Evolutionary conservation across 2,329 filamentous ascomycete genomes (phyloP), one percentile per base, ranked within the genome.

Genomic region (Colletotrichum kahawae): DNA sequence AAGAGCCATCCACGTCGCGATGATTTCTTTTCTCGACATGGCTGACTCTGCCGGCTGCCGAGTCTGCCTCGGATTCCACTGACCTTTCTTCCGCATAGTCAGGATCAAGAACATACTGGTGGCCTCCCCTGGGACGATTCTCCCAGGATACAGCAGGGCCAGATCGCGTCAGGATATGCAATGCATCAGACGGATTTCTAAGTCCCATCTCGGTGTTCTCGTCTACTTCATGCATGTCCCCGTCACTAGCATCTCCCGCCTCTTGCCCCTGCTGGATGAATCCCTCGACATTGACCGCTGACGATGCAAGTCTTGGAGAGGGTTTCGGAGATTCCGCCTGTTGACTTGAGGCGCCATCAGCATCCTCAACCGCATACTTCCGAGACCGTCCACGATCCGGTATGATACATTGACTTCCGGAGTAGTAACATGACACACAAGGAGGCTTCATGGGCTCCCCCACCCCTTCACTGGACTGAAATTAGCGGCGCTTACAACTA

Each of bases 101-200:
- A 4, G 38, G 38, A 1, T 48, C 38, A n/a, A 48, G 38, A 1
- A 48, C 38, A 5, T 48, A 48, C 9, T n/a, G 38, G 18, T 48
- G 38, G 0, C 38, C 38, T 48, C 38, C 38, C 18, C 38, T 1
- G 5, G 38, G 38, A 48, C 38, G 38, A 12, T 48, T 48, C 18
- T 7, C 18, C 0, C 38, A 2, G 0, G 18, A n/a, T 0, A 0
- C 6, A 12, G 38, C 18, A n/a, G 38, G 0, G 5, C 3, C 18
- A n/a, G 38, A n/a, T 10, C 38, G 38, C 9, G 38, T 48, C 38
- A 48, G 18, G 5, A 48, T 48, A 48, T 48, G 38, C 38, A 48
- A 9, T 4, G 38, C 38, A 48, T 48, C 38, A n/a, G 38, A 48
- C 3, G 38, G 38, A 48, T 48, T 48, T 5, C 38, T n/a, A 1